Conservation (phyloP, 2,329 filamentous ascomycete genomes). For the Botrytis hyacinthi region DNA sequence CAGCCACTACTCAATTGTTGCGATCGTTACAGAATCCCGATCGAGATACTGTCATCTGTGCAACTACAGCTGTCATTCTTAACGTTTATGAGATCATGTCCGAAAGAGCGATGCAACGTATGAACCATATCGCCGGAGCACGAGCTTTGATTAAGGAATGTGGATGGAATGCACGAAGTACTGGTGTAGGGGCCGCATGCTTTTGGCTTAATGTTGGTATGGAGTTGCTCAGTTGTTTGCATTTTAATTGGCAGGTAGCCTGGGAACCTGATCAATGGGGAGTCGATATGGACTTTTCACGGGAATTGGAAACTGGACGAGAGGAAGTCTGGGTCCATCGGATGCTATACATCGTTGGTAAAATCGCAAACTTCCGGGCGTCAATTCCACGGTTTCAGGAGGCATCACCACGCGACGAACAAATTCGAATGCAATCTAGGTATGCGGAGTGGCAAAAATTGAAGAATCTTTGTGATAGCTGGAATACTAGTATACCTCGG, state of each 20-base stretch:
- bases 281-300: slow-evolving; percentile 71
- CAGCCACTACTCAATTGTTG: slow-evolving; percentile 74
- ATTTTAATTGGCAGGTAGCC: slow-evolving; percentile 80
- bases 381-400: slow-evolving; percentile 62
- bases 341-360: slow-evolving; percentile 85
- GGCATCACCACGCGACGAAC: slow-evolving; percentile 59
- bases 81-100: slow-evolving; percentile 95
- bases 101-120: slow-evolving; percentile 72
- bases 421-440: slow-evolving; percentile 61
- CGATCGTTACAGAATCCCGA: slow-evolving; percentile 79
- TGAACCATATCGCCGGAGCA: slow-evolving; percentile 85
- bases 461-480: slow-evolving; percentile 78
- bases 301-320: slow-evolving; percentile 55
- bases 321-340: slow-evolving; percentile 87
- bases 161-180: slow-evolving; percentile 77
- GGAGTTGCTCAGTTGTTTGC: slow-evolving; percentile 84
- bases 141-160: slow-evolving; percentile 86
- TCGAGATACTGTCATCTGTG: slow-evolving; percentile 78
- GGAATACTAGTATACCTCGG: slow-evolving; percentile 74
- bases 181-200: slow-evolving; percentile 79
- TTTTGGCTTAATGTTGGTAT: slow-evolving; percentile 94
- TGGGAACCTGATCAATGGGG: slow-evolving; percentile 93
- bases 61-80: slow-evolving; percentile 81
- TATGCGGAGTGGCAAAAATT: slow-evolving; percentile 75
- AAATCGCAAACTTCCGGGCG: slow-evolving; percentile 80